Evolutionary conservation across 345 rosid species (phyloP), one percentile per base, ranked within the genome.

Genomic region (Eucalyptus cloeziana): DNA sequence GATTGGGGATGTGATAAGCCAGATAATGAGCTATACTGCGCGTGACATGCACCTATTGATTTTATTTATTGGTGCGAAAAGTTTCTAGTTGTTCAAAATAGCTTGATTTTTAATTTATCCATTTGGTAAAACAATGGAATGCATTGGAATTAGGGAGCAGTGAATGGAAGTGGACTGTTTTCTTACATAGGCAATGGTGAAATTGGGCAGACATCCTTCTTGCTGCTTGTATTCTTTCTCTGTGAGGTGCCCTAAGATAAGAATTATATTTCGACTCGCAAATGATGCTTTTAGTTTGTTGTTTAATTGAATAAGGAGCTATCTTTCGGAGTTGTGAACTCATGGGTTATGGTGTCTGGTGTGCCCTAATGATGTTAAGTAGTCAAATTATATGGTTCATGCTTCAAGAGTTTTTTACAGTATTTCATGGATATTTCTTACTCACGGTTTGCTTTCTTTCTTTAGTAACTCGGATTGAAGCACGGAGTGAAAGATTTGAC

Each of bases 381-480:
- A 19, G 27, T 76, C 83, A 37, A 37, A 37, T 2, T 71, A 37
- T 71, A 24, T 76, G 27, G 47, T 76, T 76, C 47, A 76, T 76
- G 83, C 45, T 3, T 56, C 30, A 9, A 30, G 62, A 56, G 14
- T 40, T 22, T 37, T 40, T 7, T 6, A 37, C 47, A 76, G 47
- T 21, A 40, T 49, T 31, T 13, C 1, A 25, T 37, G 50, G 81
- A 44, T 43, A 19, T 49, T 86, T 52, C 47, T 86, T 50, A 40
- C 30, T 87, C 43, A 49, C 6, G 24, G 83, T 11, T 47, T 33
- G 54, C 31, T 49, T 49, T 87, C 22, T 87, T 91, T 71, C 17
- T 90, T 85, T 79, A 97, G 99, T 96, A 62, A 91, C 95, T 71
- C 97, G 99, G 22, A 89, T 97, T 86, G 96, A 94, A 92, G 99